Percentiles rank a stretch among this genome's conserved stretches.
Evolutionary conservation across 495 filamentous ascomycete species (phyloP).

Genomic region (Rusavskia elegans): DNA sequence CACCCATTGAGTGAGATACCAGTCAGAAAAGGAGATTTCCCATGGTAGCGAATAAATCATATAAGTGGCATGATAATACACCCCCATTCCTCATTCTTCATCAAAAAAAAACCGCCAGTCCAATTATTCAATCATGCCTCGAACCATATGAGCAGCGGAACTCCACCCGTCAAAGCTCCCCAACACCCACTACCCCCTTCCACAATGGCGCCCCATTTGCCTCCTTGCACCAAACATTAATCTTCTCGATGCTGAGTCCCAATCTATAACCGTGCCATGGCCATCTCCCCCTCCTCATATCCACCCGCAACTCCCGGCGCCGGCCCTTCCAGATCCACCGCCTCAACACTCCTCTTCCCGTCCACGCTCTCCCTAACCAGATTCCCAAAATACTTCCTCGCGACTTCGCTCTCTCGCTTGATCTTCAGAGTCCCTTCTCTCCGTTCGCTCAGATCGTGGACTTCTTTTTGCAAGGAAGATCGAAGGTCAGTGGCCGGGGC

Average conservation of each 20-base stretch:
- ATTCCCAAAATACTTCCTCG: slow-evolving; percentile 76
- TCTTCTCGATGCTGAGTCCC: no score
- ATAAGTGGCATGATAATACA: neutral
- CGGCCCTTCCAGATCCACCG: slow-evolving; percentile 65
- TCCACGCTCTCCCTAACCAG: slow-evolving; percentile 60
- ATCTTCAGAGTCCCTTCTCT: slow-evolving; percentile 67
- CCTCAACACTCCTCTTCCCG: slow-evolving; percentile 55
- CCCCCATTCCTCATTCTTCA: neutral
- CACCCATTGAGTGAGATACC: no score
- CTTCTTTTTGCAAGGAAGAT: slow-evolving; percentile 59
- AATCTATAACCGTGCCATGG: neutral
- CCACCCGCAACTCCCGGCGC: slow-evolving; percentile 28
- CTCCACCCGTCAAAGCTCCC: neutral
- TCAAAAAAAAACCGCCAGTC: neutral
- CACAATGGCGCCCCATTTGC: no score
- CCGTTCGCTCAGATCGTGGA: slow-evolving; percentile 63
- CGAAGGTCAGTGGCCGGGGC: slow-evolving; percentile 71
- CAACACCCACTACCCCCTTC: neutral
- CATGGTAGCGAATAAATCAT: neutral
- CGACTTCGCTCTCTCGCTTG: slow-evolving; percentile 56
- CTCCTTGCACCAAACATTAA: no score
- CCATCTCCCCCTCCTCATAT: slow-evolving; percentile 11
- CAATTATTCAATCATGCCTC: no score
- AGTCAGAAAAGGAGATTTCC: neutral
- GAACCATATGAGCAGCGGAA: neutral